A percentile compares a stretch with the other conserved stretches of the same genome.
phyloP scores from a whole-genome alignment of 306 rosid genomes.

The Corylus americana region DNA sequence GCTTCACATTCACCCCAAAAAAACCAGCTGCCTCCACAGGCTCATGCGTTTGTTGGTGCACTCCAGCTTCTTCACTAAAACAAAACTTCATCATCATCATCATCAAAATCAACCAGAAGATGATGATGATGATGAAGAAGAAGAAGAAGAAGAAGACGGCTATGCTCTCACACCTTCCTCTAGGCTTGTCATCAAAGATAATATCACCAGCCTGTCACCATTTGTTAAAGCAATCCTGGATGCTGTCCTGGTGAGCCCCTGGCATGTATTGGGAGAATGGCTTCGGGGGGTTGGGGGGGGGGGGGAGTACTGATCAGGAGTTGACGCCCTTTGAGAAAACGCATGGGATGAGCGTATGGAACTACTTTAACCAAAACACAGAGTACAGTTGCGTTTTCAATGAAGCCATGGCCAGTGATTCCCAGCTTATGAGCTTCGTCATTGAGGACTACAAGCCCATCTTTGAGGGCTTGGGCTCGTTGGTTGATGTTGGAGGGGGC shows the following conservation, averaged over 20 bases:
- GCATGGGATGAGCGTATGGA: slow-evolving; percentile 39
- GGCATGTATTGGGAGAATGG: slow-evolving; percentile 38
- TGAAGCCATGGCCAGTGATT: slow-evolving; percentile 49
- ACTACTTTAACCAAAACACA: slow-evolving; percentile 22
- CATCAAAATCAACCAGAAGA: not conserved
- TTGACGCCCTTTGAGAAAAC: slow-evolving; percentile 30
- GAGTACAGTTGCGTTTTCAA: slow-evolving; percentile 18
- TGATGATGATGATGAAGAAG: too few species aligned
- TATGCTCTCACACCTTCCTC: slow-evolving; percentile 50
- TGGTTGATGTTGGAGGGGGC: slow-evolving; percentile 51
- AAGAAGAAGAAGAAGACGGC: slow-evolving; percentile 23
- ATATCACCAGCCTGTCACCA: slow-evolving; percentile 10
- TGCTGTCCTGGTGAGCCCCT: slow-evolving; percentile 15
- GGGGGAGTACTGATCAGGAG: slow-evolving; percentile 1
- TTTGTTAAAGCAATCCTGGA: slow-evolving; percentile 18
- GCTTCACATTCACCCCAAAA: slow-evolving; percentile 39
- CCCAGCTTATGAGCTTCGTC: slow-evolving; percentile 40
- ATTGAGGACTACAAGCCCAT: slow-evolving; percentile 37
- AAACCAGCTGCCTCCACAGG: slow-evolving; percentile 14
- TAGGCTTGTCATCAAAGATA: slow-evolving; percentile 39
- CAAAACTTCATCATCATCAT: slow-evolving; percentile 6
- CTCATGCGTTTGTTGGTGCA: slow-evolving; percentile 47
- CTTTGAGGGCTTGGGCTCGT: slow-evolving; percentile 44
- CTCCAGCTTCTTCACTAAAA: slow-evolving; percentile 35
- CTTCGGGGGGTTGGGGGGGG: not conserved